phyloP scores from a whole-genome alignment of 495 filamentous ascomycete genomes.

The Aspergillus sclerotiicarbonarius region DNA sequence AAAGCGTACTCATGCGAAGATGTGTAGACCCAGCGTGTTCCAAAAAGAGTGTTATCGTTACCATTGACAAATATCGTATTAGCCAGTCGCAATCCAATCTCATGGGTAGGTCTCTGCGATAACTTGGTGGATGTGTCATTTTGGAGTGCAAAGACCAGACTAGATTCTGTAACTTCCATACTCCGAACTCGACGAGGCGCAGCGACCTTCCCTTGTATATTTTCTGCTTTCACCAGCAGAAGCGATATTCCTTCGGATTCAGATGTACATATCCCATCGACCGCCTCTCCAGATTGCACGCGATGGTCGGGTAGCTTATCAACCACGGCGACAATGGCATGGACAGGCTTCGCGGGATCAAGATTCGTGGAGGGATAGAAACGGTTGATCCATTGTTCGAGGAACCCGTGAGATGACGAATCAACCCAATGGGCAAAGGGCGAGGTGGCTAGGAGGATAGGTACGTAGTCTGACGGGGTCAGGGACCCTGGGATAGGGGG shows the following conservation, averaged over 20 bases:
- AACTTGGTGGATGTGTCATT: not conserved
- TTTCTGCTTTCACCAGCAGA: conserved; percentile 23
- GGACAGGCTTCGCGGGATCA: conserved; percentile 12
- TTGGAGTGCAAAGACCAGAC: conserved; percentile 30
- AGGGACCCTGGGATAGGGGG: conserved; percentile 18
- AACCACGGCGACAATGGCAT: conserved; percentile 37
- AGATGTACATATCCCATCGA: not conserved
- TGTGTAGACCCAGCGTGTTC: conserved; percentile 51
- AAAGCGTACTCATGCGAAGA: conserved; percentile 21
- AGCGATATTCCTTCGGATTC: conserved; percentile 39
- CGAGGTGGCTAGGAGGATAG: conserved; percentile 39
- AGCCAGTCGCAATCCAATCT: conserved; percentile 61
- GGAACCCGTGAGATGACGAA: conserved; percentile 27
- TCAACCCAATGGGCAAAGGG: conserved; percentile 43
- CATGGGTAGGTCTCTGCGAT: conserved; percentile 16
- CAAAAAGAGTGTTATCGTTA: conserved; percentile 57
- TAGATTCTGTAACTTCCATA: conserved; percentile 32
- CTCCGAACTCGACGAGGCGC: conserved; percentile 32
- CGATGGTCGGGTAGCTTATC: conserved; percentile 33
- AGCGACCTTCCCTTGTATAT: conserved; percentile 33
- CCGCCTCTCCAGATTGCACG: conserved; percentile 3
- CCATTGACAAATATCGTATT: conserved; percentile 78
- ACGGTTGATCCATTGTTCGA: conserved; percentile 30
- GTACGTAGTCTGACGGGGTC: conserved; percentile 16
- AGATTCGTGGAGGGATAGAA: conserved; percentile 15